These are phyloP conservation scores for Cordyceps tenuipes DNA, from an alignment of 2,329 filamentous ascomycete genomes.

Conservation along the genomic window DNA sequence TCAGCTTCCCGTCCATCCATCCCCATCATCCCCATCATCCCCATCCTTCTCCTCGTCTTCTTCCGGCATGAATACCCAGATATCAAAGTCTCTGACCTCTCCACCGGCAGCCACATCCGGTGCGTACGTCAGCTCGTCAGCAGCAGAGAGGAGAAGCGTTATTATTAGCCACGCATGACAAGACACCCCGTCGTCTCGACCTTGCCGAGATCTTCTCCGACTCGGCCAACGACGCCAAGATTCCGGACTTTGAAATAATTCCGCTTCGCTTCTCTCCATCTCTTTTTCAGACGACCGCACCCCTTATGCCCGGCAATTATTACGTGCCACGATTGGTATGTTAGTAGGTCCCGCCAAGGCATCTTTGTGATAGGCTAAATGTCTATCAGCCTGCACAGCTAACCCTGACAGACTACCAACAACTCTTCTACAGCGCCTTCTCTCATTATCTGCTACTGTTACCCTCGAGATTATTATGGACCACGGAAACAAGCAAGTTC, in stretches of 20 bases:
- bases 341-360: background rate
- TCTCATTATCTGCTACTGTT: background rate
- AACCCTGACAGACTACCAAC: background rate
- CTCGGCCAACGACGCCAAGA: too few species aligned
- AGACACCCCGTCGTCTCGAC: too few species aligned
- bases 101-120: background rate
- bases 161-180: background rate
- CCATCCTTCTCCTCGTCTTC: background rate
- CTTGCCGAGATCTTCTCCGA: too few species aligned
- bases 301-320: background rate
- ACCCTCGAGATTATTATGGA: background rate
- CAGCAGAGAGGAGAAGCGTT: background rate
- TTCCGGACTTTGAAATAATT: too few species aligned
- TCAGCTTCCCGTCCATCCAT: background rate
- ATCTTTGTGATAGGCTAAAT: too few species aligned
- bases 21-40: background rate
- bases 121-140: constrained; percentile 1
- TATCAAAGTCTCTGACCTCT: background rate
- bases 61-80: background rate
- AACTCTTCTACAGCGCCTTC: background rate
- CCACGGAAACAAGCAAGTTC: constrained; percentile 7
- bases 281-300: too few species aligned
- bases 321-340: background rate
- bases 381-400: too few species aligned
- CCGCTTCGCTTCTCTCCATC: too few species aligned